Evolutionary conservation across 2,329 filamentous ascomycete genomes (phyloP).

Genomic region (Keithomyces neogunnii): DNA sequence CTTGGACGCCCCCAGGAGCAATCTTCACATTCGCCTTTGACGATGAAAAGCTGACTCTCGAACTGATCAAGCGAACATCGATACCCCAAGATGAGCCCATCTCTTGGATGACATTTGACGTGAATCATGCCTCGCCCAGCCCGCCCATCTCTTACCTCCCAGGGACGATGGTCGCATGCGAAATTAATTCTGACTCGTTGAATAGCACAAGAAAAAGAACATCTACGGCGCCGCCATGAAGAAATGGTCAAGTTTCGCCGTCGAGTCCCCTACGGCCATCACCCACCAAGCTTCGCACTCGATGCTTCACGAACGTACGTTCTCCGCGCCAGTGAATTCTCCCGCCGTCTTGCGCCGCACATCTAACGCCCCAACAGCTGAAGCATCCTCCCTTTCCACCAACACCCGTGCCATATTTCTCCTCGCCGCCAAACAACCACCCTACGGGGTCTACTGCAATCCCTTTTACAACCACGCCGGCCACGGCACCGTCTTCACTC

Average conservation of each 20-base stretch:
- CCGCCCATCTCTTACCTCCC: background rate
- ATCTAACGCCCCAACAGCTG: slow-evolving; percentile 35
- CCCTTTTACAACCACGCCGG: slow-evolving; percentile 84
- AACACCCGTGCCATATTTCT: slow-evolving; percentile 88
- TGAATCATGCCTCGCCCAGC: slow-evolving; percentile 32
- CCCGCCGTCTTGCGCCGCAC: background rate
- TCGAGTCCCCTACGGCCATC: slow-evolving; percentile 69
- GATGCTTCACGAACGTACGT: slow-evolving; percentile 66
- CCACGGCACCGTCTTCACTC: slow-evolving; percentile 68
- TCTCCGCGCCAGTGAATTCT: background rate
- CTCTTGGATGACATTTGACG: slow-evolving; percentile 89
- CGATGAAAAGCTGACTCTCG: slow-evolving; percentile 66
- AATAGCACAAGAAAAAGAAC: slow-evolving; percentile 68
- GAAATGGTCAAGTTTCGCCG: slow-evolving; percentile 78
- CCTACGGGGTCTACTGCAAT: slow-evolving; percentile 79
- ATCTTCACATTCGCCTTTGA: slow-evolving; percentile 88
- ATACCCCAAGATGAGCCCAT: slow-evolving; percentile 81
- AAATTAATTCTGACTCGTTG: background rate
- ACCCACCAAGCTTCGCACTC: slow-evolving; percentile 65
- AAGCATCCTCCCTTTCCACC: slow-evolving; percentile 59
- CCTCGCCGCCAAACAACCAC: slow-evolving; percentile 67
- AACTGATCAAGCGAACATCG: slow-evolving; percentile 69
- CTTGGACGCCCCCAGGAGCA: slow-evolving; percentile 81
- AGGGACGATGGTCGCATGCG: no score
- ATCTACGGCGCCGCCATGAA: slow-evolving; percentile 91